Evolutionary conservation across 2,329 filamentous ascomycete genomes (phyloP).

Genomic region (Colletotrichum caudatum): DNA sequence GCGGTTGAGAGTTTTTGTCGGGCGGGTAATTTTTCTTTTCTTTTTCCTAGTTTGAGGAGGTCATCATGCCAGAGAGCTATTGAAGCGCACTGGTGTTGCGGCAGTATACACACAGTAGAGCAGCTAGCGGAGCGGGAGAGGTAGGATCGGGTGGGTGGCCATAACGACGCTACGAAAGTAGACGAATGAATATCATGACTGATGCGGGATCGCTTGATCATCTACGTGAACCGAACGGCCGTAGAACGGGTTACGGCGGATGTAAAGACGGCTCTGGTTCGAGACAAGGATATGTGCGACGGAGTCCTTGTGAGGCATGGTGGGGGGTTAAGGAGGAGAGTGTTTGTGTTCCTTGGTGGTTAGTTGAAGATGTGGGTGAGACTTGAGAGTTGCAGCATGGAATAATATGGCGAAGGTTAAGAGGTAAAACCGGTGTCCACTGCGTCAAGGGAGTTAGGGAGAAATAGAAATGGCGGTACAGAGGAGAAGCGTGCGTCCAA

Average conservation of each 20-base stretch:
- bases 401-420: not conserved
- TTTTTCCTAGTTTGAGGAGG: slow-evolving; percentile 8
- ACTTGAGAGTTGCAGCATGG: not conserved
- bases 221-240: not conserved
- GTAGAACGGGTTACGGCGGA: not conserved
- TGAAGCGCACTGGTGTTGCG: not conserved
- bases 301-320: not conserved
- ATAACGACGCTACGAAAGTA: slow-evolving; percentile 39
- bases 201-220: slow-evolving; percentile 34
- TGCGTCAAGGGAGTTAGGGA: not conserved
- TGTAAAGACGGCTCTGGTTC: not conserved
- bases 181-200: slow-evolving; percentile 41
- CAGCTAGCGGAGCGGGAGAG: slow-evolving; percentile 38
- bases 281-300: not conserved
- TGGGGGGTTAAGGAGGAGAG: not conserved
- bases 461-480: not conserved
- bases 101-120: slow-evolving; percentile 29
- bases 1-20: slow-evolving; percentile 10
- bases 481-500: not conserved
- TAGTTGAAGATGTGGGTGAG: not conserved
- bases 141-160: slow-evolving; percentile 9
- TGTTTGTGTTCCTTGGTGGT: not conserved
- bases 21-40: not conserved
- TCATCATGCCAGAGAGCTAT: not conserved
- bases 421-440: not conserved